Conservation (phyloP, 371 early-diverging fungal genomes). For the Blakeslea trispora region DNA sequence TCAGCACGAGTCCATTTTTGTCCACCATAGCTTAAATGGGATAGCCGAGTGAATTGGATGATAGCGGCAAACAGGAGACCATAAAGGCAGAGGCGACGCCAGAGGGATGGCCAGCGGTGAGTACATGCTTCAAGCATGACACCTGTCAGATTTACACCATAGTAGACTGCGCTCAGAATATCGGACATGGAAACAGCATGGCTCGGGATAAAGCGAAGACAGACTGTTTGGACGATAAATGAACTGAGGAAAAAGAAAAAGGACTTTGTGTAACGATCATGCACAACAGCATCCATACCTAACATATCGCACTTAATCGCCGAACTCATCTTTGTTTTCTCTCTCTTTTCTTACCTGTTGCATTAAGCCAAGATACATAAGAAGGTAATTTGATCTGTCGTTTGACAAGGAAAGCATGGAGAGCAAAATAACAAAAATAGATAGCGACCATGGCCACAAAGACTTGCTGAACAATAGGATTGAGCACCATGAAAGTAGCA, state of each 20-base stretch:
- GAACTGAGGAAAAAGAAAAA: conserved; percentile 25
- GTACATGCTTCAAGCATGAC: conserved; percentile 29
- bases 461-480: conserved; percentile 25
- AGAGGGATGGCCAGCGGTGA: conserved; percentile 7
- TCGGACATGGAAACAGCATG: conserved; percentile 26
- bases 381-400: conserved; percentile 31
- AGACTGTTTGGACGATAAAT: conserved; percentile 14
- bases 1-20: conserved; percentile 7
- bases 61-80: conserved; percentile 8
- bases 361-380: conserved; percentile 15
- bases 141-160: conserved; percentile 19
- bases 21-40: conserved; percentile 24
- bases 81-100: conserved; percentile 8
- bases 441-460: conserved; percentile 7
- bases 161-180: conserved; percentile 29
- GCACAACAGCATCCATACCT: conserved; percentile 7
- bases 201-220: conserved; percentile 12
- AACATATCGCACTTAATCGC: neutral
- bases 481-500: conserved; percentile 28
- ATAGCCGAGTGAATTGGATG: conserved; percentile 10
- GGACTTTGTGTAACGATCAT: conserved; percentile 30
- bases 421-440: conserved; percentile 9
- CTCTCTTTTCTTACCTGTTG: conserved; percentile 7
- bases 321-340: too few relatives aligned
- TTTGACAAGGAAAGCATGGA: conserved; percentile 25